Conservation (phyloP, 2,329 filamentous ascomycete species). For the Pseudogymnoascus sp. region DNA sequence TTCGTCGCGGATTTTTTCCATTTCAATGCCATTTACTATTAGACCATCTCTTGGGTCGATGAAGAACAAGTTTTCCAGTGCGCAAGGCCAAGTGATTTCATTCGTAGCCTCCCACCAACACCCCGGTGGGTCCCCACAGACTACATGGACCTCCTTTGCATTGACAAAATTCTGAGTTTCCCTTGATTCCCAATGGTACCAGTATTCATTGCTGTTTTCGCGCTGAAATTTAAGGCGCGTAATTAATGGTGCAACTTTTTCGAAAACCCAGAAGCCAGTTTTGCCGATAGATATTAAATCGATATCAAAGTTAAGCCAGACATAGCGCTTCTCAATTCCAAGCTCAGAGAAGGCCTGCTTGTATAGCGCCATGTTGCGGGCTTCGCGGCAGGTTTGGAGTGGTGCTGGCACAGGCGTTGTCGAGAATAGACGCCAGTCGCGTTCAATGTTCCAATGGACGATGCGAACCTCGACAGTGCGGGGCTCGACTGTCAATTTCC, state of each 20-base stretch:
- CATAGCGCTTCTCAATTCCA: not conserved
- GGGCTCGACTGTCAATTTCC: constrained; percentile 14
- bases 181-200: not conserved
- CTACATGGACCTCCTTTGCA: not conserved
- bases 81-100: not conserved
- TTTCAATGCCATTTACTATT: not conserved
- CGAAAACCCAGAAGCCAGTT: not conserved
- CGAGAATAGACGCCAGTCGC: not conserved
- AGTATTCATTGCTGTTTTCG: not conserved
- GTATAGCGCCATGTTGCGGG: not conserved
- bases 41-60: not conserved
- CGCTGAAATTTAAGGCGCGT: not conserved
- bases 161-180: not conserved
- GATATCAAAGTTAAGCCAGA: not conserved
- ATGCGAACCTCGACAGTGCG: constrained; percentile 13
- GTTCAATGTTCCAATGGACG: not conserved
- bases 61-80: not conserved
- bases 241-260: not conserved
- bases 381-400: not conserved
- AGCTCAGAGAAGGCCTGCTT: not conserved
- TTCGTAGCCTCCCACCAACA: not conserved
- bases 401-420: not conserved
- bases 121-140: not conserved
- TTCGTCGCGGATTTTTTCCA: not conserved
- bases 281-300: not conserved